phyloP scores from a whole-genome alignment of 495 filamentous ascomycete species.

The Echria macrotheca region DNA sequence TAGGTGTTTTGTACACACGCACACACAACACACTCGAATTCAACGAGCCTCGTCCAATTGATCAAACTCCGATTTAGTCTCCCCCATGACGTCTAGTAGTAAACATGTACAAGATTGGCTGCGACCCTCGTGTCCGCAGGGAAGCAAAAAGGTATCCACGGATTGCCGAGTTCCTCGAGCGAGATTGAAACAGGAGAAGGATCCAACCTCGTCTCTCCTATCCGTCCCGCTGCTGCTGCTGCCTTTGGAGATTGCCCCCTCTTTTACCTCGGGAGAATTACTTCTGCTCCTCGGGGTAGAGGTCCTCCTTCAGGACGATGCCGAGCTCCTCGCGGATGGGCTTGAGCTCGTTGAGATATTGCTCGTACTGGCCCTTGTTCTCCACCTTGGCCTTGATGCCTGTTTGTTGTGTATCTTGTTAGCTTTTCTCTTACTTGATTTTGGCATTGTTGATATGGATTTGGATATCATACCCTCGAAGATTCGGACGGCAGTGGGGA shows the following conservation, averaged over 20 bases:
- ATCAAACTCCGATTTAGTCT: background rate
- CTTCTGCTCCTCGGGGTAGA: constrained; percentile 73
- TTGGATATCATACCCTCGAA: constrained; percentile 77
- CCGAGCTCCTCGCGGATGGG: constrained; percentile 89
- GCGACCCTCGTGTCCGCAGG: background rate
- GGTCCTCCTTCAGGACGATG: constrained; percentile 83
- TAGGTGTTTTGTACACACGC: too few relatives aligned
- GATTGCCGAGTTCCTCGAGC: background rate
- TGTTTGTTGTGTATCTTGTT: constrained; percentile 34
- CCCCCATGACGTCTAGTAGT: constrained; percentile 8
- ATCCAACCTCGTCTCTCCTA: too few relatives aligned
- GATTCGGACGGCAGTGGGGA: constrained; percentile 92
- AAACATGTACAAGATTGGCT: constrained; percentile 10
- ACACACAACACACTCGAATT: background rate
- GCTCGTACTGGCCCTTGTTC: constrained; percentile 93
- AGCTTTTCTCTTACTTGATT: background rate
- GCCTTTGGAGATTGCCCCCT: too few relatives aligned
- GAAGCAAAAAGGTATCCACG: constrained; percentile 2
- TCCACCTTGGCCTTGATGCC: constrained; percentile 99
- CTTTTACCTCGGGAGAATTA: constrained; percentile 17
- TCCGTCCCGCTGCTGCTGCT: too few relatives aligned
- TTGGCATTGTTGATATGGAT: background rate
- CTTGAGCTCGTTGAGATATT: constrained; percentile 93
- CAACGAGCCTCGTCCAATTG: background rate
- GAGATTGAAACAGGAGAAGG: too few relatives aligned